Evolutionary conservation across 106 monocot species (phyloP), one percentile per base, ranked within the genome.

Genomic region (Hemerocallis citrina): DNA sequence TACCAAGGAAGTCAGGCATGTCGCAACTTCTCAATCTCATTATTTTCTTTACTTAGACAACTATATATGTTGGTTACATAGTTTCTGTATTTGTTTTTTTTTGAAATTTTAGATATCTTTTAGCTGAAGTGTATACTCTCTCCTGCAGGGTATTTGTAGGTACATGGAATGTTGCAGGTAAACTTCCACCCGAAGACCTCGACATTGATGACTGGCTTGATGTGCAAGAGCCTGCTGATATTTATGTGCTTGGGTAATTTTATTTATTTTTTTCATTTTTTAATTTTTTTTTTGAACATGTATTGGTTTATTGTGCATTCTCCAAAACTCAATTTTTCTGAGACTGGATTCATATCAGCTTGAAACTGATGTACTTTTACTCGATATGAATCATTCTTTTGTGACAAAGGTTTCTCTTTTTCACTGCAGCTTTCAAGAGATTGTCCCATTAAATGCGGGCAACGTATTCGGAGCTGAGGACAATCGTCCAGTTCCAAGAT

Each of bases 101-200:
- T n/a, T n/a, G n/a, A n/a, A n/a, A n/a, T n/a, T n/a, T n/a, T n/a
- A n/a, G n/a, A n/a, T n/a, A n/a, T n/a, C n/a, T n/a, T n/a, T n/a
- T n/a, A n/a, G 5, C 44, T 46, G 11, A 60, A 25, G 23, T 23
- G 10, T 25, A 7, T 38, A 12, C 32, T 43, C n/a, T n/a, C 9
- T 63, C 43, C 55, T 73, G 34, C 73, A 90, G 90, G 66, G 55
- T 96, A 32, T 84, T 78, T 50, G 70, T 84, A 19, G 90, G 95
- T 27, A 87, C 95, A 29, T 96, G 90, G 90, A 96, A 96, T 70
- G 90, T 78, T 60, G 95, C 75, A 68, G 95, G 95, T 46, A 90
- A 70, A 59, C 59, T 64, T 67, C 95, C 95, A 30, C 66, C 79
- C 31, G 80, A 81, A 60, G 81, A 79, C 55, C 64, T 90, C 44